Evolutionary conservation across 768 basidiomycete genomes (phyloP), one percentile per base, ranked within the genome.

Genomic region (Mycena vitilis): DNA sequence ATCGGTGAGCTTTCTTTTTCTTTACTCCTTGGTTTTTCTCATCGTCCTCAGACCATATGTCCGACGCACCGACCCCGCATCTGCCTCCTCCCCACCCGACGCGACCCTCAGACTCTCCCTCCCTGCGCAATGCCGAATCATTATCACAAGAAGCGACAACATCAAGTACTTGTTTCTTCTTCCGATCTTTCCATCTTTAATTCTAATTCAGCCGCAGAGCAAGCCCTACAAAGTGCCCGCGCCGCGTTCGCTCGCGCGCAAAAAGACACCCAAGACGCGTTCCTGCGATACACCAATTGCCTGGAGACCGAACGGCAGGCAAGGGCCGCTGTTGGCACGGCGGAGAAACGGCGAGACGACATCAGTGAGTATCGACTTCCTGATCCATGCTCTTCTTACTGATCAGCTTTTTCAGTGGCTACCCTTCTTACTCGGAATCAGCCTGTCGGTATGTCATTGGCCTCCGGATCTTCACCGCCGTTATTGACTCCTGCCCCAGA

Each of bases 311-410:
- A 93, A 74, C 81, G 83, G 49, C 88, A 89, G 76, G 91, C 91
- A 55, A 83, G 88, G 72, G 86, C 88, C 71, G 88, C 89, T 66
- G 88, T 92, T 13, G 77, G 77, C 8, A 80, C 87, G 63, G 89
- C 89, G 60, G 91, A 92, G 73, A 90, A 89, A 76, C 87, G 89
- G 55, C 86, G 90, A 70, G 91, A 92, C 73, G 89, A 90, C 65
- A 84, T 87, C 75, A 86, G 87, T 87, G 72, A 73, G 83, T 69
- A 52, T 62, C 69, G 56, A 13, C 42, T 60, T 56, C 71, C 60
- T 60, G 57, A 58, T 45, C 52, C 36, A 38, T 65, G 23, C 63
- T 54, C 65, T 49, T 23, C 69, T 73, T 71, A 73, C 61, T 65
- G 60, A 66, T 64, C 68, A 73, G 30, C 60, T 52, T 64, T 53